Evolutionary conservation across 805 yeast genomes (phyloP).

Genomic region (Kodamaea kakaduensis): DNA sequence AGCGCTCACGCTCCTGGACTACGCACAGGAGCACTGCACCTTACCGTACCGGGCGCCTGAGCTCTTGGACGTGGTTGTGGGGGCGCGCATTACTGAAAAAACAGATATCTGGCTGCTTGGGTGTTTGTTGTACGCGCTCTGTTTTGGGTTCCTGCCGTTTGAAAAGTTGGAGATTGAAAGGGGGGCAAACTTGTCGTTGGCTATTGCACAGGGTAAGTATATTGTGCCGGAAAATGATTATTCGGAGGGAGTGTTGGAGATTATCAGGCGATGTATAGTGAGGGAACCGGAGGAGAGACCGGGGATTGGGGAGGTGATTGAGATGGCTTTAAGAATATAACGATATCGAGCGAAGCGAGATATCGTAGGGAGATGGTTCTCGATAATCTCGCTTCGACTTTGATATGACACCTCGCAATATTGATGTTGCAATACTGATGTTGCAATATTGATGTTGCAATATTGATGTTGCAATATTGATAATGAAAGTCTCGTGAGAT

Average conservation of each 20-base stretch:
- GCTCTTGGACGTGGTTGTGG: conserved; percentile 69
- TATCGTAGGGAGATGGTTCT: too few relatives aligned
- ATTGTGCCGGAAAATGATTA: conserved; percentile 52
- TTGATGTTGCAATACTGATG: too few relatives aligned
- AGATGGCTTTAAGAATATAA: conserved; percentile 48
- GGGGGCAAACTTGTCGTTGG: conserved; percentile 79
- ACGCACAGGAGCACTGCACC: conserved; percentile 81
- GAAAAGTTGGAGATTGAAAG: conserved; percentile 75
- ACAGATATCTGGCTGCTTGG: conserved; percentile 94
- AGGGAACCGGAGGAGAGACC: conserved; percentile 65
- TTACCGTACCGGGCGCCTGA: conserved; percentile 91
- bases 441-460: too few relatives aligned
- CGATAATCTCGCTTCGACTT: too few relatives aligned
- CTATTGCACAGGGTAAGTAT: conserved; percentile 66
- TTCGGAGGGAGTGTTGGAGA: conserved; percentile 49
- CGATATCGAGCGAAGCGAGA: too few relatives aligned
- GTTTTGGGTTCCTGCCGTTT: conserved; percentile 83
- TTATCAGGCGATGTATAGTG: conserved; percentile 59
- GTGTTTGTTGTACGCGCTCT: conserved; percentile 69
- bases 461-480: too few relatives aligned
- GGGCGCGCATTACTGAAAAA: conserved; percentile 61
- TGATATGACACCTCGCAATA: too few relatives aligned
- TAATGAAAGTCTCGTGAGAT: too few relatives aligned
- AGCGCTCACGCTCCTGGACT: conserved; percentile 73
- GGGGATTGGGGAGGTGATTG: conserved; percentile 52